These are phyloP conservation scores for Albatrellus ellisii DNA, from an alignment of 768 basidiomycete genomes.

Conservation along the genomic window DNA sequence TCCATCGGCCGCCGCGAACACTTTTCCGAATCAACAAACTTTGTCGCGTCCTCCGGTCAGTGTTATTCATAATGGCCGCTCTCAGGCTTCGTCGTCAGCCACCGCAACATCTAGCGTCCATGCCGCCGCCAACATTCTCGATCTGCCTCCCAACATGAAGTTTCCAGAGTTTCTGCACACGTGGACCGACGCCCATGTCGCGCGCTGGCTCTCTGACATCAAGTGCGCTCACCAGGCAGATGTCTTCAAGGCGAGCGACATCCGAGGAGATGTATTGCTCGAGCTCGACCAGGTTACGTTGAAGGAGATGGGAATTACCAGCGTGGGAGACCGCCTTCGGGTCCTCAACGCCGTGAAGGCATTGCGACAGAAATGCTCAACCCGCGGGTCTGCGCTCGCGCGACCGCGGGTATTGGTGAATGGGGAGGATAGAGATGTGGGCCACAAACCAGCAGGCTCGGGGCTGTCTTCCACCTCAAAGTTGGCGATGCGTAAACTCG, in stretches of 20 bases:
- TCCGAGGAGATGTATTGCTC: conserved; percentile 81
- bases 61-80: conserved; percentile 24
- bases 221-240: conserved; percentile 57
- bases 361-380: conserved; percentile 46
- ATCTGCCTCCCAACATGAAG: conserved; percentile 44
- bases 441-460: conserved; percentile 13
- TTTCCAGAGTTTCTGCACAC: conserved; percentile 52
- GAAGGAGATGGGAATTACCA: conserved; percentile 82
- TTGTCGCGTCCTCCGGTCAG: conserved; percentile 27
- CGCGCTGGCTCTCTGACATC: conserved; percentile 67
- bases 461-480: conserved; percentile 11
- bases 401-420: conserved; percentile 8
- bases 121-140: conserved; percentile 26
- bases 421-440: conserved; percentile 8
- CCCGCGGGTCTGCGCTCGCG: conserved; percentile 7
- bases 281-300: conserved; percentile 82
- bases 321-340: conserved; percentile 85
- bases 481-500: conserved; percentile 22
- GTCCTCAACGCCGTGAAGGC: conserved; percentile 77
- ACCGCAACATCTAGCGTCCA: conserved; percentile 23
- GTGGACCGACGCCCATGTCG: conserved; percentile 64
- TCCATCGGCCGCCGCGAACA: conserved; percentile 24
- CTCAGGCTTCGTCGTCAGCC: conserved; percentile 29
- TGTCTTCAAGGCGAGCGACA: conserved; percentile 76
- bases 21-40: conserved; percentile 21